Evolutionary conservation across 2,329 filamentous ascomycete genomes (phyloP), one percentile per base, ranked within the genome.

Genomic region (Sporothrix brasiliensis): DNA sequence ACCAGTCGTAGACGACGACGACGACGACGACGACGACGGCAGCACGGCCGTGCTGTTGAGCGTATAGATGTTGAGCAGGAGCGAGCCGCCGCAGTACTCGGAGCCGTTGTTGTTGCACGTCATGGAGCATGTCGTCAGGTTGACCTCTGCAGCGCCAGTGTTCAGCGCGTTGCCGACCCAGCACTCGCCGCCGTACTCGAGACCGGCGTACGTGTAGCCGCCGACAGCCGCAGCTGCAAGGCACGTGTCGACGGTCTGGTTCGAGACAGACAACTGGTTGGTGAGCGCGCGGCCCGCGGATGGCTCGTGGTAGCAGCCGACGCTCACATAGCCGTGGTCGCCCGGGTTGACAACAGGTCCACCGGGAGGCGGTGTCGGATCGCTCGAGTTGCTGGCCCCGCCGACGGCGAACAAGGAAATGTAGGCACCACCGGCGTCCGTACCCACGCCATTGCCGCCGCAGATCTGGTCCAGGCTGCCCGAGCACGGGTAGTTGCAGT

Each of bases 401-500:
- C 74, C 72, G 34, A 81, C 79, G 4, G 81, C 82, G 68, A 85
- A 87, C 1, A 87, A 73, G 54, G 82, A 87, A 69, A 88, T 80
- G 76, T 81, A 84, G 7, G 80, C 71, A 44, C 80, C 79, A 9
- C 78, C 78, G 10, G 74, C 76, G 19, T 74, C 75, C 2, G 77
- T 73, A 9, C 78, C 74, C 14, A 78, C 74, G 11, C 81, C 84
- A 65, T 86, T 83, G 2, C 86, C 86, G 65, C 86, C 86, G 58
- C 86, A 88, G 19, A 83, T 80, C 74, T 87, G 79, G 71, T 82
- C 81, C 39, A 82, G 70, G 56, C 84, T 81, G 1, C 85, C 86
- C 0, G 78, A 74, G 72, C 86, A 88, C 50, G 80, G 76, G 70
- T 80, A 87, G 77, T 85, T 84, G 77, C 86, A 88, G 72, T 86